Evolutionary conservation across 2,329 filamentous ascomycete genomes (phyloP), one percentile per base, ranked within the genome.

Genomic region (Aureobasidium sp.): DNA sequence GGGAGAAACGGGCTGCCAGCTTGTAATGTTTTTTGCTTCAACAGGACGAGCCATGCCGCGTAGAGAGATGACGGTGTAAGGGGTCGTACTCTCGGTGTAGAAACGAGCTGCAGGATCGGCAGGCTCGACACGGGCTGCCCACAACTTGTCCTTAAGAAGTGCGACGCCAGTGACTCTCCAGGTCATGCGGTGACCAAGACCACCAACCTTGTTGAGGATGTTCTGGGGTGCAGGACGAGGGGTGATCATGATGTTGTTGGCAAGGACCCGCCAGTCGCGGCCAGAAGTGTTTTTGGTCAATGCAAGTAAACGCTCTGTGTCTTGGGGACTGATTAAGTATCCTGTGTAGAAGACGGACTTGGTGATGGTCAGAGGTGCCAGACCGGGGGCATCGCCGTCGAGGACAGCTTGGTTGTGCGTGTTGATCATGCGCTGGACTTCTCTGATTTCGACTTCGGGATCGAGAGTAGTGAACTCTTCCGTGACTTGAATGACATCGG

Each of bases 191-290:
- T 81, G 83, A 29, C 90, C 89, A 63, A 95, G 82, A 24, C 91
- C 91, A 37, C 93, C 93, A 10, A 93, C 85, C 68, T 89, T 93
- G 49, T 86, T 79, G 27, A 96, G 73, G 19, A 94, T 84, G 58
- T 77, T 79, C 47, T 79, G 75, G 2, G 86, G 81, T 45, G 86
- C 88, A 0, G 86, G 83, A 10, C 86, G 83, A 1, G 89, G 85
- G 32, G 85, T 86, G 64, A 98, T 97, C 62, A 96, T 78, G 61
- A 98, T 90, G 68, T 85, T 91, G 70, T 94, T 95, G 40, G 85
- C 90, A 62, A 95, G 84, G 57, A 83, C 81, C 59, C 88, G 89
- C 58, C 95, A 73, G 48, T 94, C 88, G 14, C 37, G 48, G 14
- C 41, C 35, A 14, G 32, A n/a, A 16, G 45, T 38, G 47, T 86